Base-by-base conservation (phyloP, 164 flowering plant species). In the Euptelea pleiosperma region DNA sequence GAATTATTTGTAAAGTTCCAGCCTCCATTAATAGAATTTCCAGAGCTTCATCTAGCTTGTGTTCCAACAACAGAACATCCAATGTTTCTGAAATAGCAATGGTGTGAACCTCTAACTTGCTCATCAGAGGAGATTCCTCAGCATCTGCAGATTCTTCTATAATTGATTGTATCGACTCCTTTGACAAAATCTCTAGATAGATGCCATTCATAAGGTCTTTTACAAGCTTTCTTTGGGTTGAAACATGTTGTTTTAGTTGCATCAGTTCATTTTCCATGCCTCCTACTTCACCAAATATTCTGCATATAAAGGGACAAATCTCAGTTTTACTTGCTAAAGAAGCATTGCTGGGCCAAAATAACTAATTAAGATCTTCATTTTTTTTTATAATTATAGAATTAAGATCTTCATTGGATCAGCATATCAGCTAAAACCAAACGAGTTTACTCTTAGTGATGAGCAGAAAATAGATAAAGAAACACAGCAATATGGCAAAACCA, bases 41-140 rank as follows among this genome's bases (percentile, higher is more conserved):
- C 18, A 86, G 63, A 46, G 84, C 86, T 67, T 83, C 86, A 54
- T 82, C 82, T 34, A 76, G 44, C 60, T 76, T 80, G 30, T 76
- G 79, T 57, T 86, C 89, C 6, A 61, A 68, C 30, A 83, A 55
- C 40, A 86, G 78, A 31, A 58, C 41, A 61, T 86, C 93, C 57
- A 83, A 43, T n/a, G 61, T 72, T 34, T 80, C 85, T 29, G 67
- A 64, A 37, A 81, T 67, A 36, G 72, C 34, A 4, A 64, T 45
- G 0, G 63, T 63, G 57, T 71, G 81, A 46, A 25, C 64, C 71
- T 83, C 81, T 58, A 79, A 58, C 22, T 58, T 55, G 35, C 60
- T 61, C 19, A 34, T 39, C n/a, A n/a, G n/a, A n/a, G 53, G 46
- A 52, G 60, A 54, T 30, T 36, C 43, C 40, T 69, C 77, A 19